Evolutionary conservation across 2,329 filamentous ascomycete species (phyloP).

Genomic region (Phaeosphaeria sp.): DNA sequence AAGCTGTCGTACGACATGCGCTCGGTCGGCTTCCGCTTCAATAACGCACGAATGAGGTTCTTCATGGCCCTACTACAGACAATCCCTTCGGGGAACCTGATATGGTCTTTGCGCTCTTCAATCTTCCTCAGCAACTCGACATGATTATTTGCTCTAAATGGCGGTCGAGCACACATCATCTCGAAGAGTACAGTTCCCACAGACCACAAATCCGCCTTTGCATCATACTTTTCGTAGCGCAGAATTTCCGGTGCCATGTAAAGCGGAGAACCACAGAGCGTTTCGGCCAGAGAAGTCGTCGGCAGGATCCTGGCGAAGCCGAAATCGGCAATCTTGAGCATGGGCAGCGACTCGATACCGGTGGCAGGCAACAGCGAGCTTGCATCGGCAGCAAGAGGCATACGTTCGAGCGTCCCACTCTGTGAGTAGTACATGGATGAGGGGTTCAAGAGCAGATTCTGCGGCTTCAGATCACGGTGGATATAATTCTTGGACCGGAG

Average conservation of each 20-base stretch:
- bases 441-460: conserved; percentile 90
- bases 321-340: conserved; percentile 98
- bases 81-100: conserved; percentile 79
- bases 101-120: conserved; percentile 83
- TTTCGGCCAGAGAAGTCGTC: conserved; percentile 90
- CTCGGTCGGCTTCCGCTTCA: conserved; percentile 86
- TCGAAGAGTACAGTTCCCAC: conserved; percentile 95
- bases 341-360: conserved; percentile 83
- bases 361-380: conserved; percentile 81
- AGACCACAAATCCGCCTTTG: conserved; percentile 96
- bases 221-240: conserved; percentile 95
- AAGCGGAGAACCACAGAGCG: conserved; percentile 91
- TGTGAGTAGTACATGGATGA: conserved; percentile 72
- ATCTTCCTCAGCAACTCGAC: conserved; percentile 93
- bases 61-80: conserved; percentile 79
- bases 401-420: conserved; percentile 55
- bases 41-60: conserved; percentile 75
- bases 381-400: conserved; percentile 79
- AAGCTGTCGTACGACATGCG: conserved; percentile 86
- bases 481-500: conserved; percentile 85
- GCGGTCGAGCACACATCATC: conserved; percentile 89
- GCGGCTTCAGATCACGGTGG: conserved; percentile 96
- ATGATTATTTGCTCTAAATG: conserved; percentile 91
- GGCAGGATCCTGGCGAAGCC: conserved; percentile 95
- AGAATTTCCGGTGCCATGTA: conserved; percentile 99